phyloP scores from a whole-genome alignment of 495 filamentous ascomycete species.

The Penicillium fimorum region DNA sequence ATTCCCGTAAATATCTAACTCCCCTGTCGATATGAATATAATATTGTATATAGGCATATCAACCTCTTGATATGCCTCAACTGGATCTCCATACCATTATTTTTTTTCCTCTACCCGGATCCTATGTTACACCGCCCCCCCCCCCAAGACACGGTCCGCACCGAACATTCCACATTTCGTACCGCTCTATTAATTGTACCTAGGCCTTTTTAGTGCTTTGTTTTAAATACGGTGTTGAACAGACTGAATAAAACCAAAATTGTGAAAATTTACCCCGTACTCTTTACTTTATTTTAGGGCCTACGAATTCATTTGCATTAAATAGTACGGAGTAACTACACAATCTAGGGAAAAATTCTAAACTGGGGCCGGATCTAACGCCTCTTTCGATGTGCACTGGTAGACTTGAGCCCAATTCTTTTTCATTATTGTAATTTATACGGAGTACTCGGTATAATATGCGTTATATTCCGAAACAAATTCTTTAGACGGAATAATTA shows the following conservation, averaged over 20 bases:
- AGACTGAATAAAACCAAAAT: neutral
- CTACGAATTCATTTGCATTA: neutral
- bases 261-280: neutral
- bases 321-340: neutral
- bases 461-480: neutral
- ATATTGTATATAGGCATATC: too few species aligned
- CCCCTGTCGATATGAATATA: too few species aligned
- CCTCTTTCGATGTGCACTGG: neutral
- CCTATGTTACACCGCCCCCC: too few species aligned
- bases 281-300: neutral
- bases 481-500: too few species aligned
- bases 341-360: neutral
- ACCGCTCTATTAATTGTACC: neutral
- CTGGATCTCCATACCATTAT: too few species aligned
- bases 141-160: too few species aligned
- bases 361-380: constrained; percentile 1
- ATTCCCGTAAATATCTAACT: too few species aligned
- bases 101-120: too few species aligned
- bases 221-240: neutral
- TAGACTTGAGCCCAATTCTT: neutral
- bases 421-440: neutral
- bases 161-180: too few species aligned
- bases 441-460: neutral
- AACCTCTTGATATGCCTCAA: too few species aligned
- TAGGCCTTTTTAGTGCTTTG: constrained; percentile 1